Conservation (phyloP, 2,329 filamentous ascomycete species). For the Colletotrichum australisinense region DNA sequence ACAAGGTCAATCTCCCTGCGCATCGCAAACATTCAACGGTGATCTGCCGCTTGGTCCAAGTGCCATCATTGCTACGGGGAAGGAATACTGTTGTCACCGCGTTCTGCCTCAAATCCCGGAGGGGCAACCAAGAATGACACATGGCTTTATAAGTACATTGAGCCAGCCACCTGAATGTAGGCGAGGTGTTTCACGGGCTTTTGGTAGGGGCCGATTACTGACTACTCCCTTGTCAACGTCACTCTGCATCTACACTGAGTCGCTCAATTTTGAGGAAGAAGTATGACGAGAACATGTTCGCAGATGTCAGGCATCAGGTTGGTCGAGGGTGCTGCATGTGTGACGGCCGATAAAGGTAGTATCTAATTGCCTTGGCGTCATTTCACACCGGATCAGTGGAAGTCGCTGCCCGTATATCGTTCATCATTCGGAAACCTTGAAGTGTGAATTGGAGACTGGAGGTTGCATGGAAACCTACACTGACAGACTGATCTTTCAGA, state of each 20-base stretch:
- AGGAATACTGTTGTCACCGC: neutral
- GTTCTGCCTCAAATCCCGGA: neutral
- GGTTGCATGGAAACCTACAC: neutral
- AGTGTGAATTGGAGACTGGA: neutral
- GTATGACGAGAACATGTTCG: neutral
- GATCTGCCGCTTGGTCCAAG: conserved; percentile 23
- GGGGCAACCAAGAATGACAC: neutral
- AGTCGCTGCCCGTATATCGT: neutral
- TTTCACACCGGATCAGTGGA: neutral
- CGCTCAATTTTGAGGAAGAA: neutral
- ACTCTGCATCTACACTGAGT: neutral
- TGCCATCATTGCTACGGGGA: neutral
- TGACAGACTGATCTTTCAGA: conserved; percentile 20
- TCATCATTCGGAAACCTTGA: neutral
- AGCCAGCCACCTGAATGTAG: too few relatives aligned
- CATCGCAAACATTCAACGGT: conserved; percentile 7
- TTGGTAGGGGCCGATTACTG: neutral
- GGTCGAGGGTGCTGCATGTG: neutral
- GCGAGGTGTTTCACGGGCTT: neutral
- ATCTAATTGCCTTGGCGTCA: neutral
- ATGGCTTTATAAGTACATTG: neutral
- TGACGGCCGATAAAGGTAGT: neutral
- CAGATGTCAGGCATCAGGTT: neutral
- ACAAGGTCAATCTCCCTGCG: neutral
- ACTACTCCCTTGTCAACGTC: neutral